phyloP scores from a whole-genome alignment of 805 yeast species.

The Metschnikowia amazonensis region DNA sequence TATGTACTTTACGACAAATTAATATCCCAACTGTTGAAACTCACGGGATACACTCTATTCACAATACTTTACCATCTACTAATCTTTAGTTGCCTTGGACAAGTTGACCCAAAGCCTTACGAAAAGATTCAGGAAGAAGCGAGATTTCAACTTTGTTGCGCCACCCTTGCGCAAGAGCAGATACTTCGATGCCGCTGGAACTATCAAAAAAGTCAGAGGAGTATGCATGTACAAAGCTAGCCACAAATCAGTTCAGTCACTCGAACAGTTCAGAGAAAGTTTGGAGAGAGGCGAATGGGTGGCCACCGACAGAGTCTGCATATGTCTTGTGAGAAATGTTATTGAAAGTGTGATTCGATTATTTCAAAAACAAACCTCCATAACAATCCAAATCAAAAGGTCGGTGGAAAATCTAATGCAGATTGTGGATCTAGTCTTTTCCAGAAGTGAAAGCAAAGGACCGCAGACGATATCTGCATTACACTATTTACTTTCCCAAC shows the following conservation, averaged over 20 bases:
- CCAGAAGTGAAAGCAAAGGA: neutral
- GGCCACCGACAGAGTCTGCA: neutral
- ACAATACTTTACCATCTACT: neutral
- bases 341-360: conserved; percentile 9
- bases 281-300: conserved; percentile 5
- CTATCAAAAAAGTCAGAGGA: conserved; percentile 7
- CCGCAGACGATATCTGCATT: conserved; percentile 8
- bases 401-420: conserved; percentile 5
- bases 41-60: no score
- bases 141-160: neutral
- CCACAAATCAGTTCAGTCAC: conserved; percentile 4
- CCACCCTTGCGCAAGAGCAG: conserved; percentile 6
- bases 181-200: conserved; percentile 3
- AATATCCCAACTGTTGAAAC: no score
- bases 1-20: conserved; percentile 1
- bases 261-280: conserved; percentile 1
- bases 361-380: neutral
- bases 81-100: conserved; percentile 7
- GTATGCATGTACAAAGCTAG: conserved; percentile 7
- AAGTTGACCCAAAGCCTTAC: conserved; percentile 2
- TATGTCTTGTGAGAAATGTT: conserved; percentile 3
- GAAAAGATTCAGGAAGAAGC: conserved; percentile 1
- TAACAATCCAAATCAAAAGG: neutral
- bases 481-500: conserved; percentile 11
- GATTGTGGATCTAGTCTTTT: conserved; percentile 5